Conservation (phyloP, 2,329 filamentous ascomycete genomes). For the Microsporum ferrugineum region DNA sequence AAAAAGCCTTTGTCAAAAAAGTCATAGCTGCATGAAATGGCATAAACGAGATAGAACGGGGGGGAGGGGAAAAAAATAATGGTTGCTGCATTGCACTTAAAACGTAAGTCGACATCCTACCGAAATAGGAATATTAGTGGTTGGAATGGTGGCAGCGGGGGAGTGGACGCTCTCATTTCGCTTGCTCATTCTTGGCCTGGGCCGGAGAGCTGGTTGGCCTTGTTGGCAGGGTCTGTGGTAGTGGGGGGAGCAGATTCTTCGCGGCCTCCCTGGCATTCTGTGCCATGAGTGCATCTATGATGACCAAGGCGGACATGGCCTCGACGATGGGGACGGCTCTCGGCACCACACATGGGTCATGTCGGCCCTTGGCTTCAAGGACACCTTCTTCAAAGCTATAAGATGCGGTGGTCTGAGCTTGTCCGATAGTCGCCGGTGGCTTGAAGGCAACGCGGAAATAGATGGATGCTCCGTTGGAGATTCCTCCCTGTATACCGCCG, state of each 20-base stretch:
- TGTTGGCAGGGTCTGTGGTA: constrained; percentile 28
- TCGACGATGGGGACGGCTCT: constrained; percentile 63
- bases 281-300: constrained; percentile 77
- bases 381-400: constrained; percentile 68
- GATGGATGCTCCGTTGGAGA: constrained; percentile 83
- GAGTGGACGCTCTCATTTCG: background rate
- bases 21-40: background rate
- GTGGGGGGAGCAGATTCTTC: constrained; percentile 36
- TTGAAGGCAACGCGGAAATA: constrained; percentile 96
- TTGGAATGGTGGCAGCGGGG: background rate
- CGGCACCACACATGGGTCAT: constrained; percentile 87
- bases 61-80: too few relatives aligned
- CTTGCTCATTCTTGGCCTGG: background rate
- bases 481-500: constrained; percentile 89
- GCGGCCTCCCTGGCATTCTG: constrained; percentile 55
- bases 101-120: background rate
- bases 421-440: constrained; percentile 82
- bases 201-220: constrained; percentile 18
- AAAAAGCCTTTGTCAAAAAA: background rate
- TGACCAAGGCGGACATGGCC: constrained; percentile 75
- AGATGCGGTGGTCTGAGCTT: constrained; percentile 70
- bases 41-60: background rate
- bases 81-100: background rate
- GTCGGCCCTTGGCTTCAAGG: constrained; percentile 81
- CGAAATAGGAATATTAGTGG: background rate